Base-by-base conservation (phyloP, 257 asterid species). In the Ballota nigra region DNA sequence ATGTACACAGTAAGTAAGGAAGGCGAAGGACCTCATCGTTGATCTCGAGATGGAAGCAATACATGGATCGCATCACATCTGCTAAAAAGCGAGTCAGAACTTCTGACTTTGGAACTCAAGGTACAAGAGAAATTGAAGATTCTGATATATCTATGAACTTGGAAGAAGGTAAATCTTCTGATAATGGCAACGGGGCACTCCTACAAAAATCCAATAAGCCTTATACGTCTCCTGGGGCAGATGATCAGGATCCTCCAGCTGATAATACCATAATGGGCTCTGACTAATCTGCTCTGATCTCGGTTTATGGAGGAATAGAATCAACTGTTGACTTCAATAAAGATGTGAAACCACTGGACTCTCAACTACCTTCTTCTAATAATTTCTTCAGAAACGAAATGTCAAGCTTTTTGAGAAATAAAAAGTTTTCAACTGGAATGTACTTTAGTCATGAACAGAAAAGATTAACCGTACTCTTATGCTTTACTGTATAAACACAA, bases 1-100 rank as follows among this genome's bases (percentile, higher is more conserved):
- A 85, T 73, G 88, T 94, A 52, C 97, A 89, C 74, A 89, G 99
- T 66, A 94, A 84, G 81, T 97, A 91, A 89, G 99, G 99, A 78
- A n/a, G n/a, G n/a, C n/a, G n/a, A n/a, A n/a, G n/a, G n/a, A n/a
- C n/a, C n/a, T n/a, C n/a, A n/a, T n/a, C n/a, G n/a, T n/a, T n/a
- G n/a, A n/a, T n/a, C n/a, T n/a, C n/a, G n/a, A n/a, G n/a, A n/a
- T n/a, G n/a, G n/a, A n/a, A n/a, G n/a, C n/a, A n/a, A n/a, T n/a
- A n/a, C n/a, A n/a, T n/a, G n/a, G n/a, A n/a, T n/a, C n/a, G n/a
- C n/a, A n/a, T n/a, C n/a, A n/a, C n/a, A n/a, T n/a, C n/a, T n/a
- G n/a, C n/a, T n/a, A n/a, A n/a, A n/a, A n/a, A n/a, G n/a, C n/a
- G n/a, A n/a, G n/a, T n/a, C n/a, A n/a, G n/a, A n/a, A n/a, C n/a